These are phyloP conservation scores for Rutstroemia sydowiana DNA, from an alignment of 2,329 filamentous ascomycete species.

Conservation along the genomic window DNA sequence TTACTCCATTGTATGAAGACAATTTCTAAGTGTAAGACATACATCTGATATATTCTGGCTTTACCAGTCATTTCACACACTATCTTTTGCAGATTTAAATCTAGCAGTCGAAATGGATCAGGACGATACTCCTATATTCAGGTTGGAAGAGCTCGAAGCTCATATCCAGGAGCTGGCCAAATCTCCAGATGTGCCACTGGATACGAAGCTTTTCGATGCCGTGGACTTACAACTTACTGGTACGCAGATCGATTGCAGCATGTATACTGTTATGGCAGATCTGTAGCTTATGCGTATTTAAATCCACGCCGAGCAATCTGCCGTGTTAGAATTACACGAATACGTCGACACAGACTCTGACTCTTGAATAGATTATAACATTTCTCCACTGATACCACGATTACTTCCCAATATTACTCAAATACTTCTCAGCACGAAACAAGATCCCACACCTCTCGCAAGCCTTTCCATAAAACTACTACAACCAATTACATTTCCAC, in stretches of 20 bases:
- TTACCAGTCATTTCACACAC: no score
- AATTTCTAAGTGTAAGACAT: neutral
- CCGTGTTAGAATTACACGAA: no score
- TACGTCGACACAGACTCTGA: no score
- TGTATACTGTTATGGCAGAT: no score
- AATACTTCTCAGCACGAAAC: conserved; percentile 43
- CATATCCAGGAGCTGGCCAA: conserved; percentile 46
- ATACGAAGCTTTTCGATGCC: conserved; percentile 48
- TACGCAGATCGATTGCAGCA: conserved; percentile 26
- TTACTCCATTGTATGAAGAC: no score
- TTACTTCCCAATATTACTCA: conserved; percentile 47
- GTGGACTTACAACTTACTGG: conserved; percentile 52
- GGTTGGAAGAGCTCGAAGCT: conserved; percentile 45
- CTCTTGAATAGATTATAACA: conserved; percentile 41
- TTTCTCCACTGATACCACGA: conserved; percentile 42
- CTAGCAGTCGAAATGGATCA: neutral
- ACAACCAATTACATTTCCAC: conserved; percentile 43
- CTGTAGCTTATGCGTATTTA: no score
- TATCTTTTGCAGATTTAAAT: no score
- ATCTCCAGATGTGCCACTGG: conserved; percentile 36
- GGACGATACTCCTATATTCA: conserved; percentile 8
- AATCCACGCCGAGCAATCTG: no score
- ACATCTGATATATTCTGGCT: neutral
- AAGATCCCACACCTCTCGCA: conserved; percentile 45
- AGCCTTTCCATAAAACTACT: conserved; percentile 50